Conservation (phyloP, 441 rosid genomes). For the Codiaeum variegatum region DNA sequence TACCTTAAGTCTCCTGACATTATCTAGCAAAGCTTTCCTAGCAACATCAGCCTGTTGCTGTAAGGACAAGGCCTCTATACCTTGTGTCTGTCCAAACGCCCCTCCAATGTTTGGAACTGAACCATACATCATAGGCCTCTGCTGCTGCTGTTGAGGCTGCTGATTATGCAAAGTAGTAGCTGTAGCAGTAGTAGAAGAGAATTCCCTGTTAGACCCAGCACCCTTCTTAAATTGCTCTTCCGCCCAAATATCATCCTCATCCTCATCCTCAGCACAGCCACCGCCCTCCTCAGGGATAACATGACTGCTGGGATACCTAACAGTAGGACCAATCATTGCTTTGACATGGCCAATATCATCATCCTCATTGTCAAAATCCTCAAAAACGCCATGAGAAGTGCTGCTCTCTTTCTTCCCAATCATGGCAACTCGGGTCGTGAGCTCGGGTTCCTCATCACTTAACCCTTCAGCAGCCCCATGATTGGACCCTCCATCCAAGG, state of each 20-base stretch:
- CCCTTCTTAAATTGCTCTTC: slow-evolving; percentile 90
- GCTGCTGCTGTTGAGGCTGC: slow-evolving; percentile 36
- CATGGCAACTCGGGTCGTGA: slow-evolving; percentile 51
- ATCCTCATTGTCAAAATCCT: slow-evolving; percentile 46
- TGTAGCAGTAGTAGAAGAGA: slow-evolving; percentile 21
- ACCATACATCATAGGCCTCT: slow-evolving; percentile 32
- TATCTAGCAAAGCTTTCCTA: slow-evolving; percentile 61
- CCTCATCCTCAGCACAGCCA: slow-evolving; percentile 42
- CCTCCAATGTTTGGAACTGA: slow-evolving; percentile 50
- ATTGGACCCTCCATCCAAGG: slow-evolving; percentile 52
- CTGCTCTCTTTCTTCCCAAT: slow-evolving; percentile 35
- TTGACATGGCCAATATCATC: slow-evolving; percentile 21
- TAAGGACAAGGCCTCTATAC: slow-evolving; percentile 53
- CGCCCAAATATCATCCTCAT: slow-evolving; percentile 88
- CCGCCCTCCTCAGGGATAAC: slow-evolving; percentile 8
- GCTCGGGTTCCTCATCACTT: slow-evolving; percentile 83
- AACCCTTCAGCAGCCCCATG: slow-evolving; percentile 46
- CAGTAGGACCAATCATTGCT: background rate
- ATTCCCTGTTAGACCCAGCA: slow-evolving; percentile 42
- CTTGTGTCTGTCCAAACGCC: slow-evolving; percentile 37
- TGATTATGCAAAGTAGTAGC: slow-evolving; percentile 28
- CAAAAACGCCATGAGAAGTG: slow-evolving; percentile 52
- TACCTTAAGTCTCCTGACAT: slow-evolving; percentile 62
- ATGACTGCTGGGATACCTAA: slow-evolving; percentile 1
- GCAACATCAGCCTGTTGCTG: slow-evolving; percentile 75